These are phyloP conservation scores for Aspergillus japonicus DNA, from an alignment of 2,329 filamentous ascomycete genomes.

Conservation along the genomic window DNA sequence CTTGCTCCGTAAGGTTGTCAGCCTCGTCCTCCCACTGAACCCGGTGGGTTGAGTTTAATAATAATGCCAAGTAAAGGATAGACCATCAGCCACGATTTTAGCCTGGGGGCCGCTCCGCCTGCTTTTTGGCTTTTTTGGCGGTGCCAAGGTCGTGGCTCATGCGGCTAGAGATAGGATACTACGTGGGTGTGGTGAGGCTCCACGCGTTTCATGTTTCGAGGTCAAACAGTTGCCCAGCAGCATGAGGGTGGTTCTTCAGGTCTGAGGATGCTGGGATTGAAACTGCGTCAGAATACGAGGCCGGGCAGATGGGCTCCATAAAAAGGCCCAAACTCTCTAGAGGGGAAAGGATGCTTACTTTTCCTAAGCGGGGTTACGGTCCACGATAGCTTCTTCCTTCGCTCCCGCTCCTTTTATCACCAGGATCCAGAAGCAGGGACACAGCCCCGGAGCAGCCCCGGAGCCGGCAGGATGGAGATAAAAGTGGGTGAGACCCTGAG, in stretches of 20 bases:
- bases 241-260: too few relatives aligned
- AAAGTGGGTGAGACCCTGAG: background rate
- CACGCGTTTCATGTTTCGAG: background rate
- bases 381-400: background rate
- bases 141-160: too few relatives aligned
- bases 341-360: background rate
- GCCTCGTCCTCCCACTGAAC: background rate
- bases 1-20: background rate
- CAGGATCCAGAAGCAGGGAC: too few relatives aligned
- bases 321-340: too few relatives aligned
- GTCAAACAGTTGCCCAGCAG: too few relatives aligned
- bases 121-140: background rate
- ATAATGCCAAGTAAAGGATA: too few relatives aligned
- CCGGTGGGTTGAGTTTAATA: too few relatives aligned
- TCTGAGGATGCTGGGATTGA: background rate
- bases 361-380: background rate
- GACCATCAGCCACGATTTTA: background rate
- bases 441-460: too few relatives aligned
- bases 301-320: background rate
- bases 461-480: too few relatives aligned
- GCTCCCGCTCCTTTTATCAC: background rate
- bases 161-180: too few relatives aligned
- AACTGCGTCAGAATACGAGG: background rate
- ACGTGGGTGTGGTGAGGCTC: too few relatives aligned
- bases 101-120: background rate